phyloP scores from a whole-genome alignment of 2,329 filamentous ascomycete species.

The Cyphellophora europaea region DNA sequence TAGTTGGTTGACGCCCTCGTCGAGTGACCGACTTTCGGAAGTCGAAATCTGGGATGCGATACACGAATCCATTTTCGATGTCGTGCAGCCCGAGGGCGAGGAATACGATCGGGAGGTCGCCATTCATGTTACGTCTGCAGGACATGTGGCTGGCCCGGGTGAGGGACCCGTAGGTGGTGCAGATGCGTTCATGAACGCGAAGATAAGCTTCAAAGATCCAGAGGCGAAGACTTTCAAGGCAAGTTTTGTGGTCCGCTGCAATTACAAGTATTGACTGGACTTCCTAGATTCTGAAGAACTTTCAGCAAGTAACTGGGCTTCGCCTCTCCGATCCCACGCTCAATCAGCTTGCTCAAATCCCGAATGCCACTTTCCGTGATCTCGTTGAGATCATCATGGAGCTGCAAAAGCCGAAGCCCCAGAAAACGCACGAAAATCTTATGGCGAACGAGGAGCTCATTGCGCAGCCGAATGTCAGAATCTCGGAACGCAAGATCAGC shows the following conservation, averaged over 20 bases:
- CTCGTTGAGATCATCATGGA: slow-evolving; percentile 1
- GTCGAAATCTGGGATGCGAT: background rate
- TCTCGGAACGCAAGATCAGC: slow-evolving; percentile 57
- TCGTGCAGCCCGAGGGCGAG: no score
- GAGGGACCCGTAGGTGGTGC: no score
- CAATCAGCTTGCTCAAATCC: slow-evolving; percentile 29
- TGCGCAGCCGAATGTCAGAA: slow-evolving; percentile 52
- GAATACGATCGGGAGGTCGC: no score
- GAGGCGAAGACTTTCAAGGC: slow-evolving; percentile 1
- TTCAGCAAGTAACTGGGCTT: slow-evolving; percentile 20
- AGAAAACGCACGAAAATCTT: slow-evolving; percentile 3
- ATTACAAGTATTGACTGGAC: no score
- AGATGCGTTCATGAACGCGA: background rate
- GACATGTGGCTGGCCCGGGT: no score
- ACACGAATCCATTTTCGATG: background rate
- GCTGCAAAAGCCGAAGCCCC: background rate
- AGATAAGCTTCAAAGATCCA: background rate
- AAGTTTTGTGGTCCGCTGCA: no score
- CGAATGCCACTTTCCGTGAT: slow-evolving; percentile 5
- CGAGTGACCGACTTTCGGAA: slow-evolving; percentile 18
- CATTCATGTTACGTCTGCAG: no score
- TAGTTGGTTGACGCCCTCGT: slow-evolving; percentile 17
- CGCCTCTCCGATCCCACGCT: slow-evolving; percentile 9
- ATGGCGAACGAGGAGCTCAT: slow-evolving; percentile 1
- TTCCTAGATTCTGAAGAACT: slow-evolving; percentile 24